Conservation (phyloP, 2,329 filamentous ascomycete genomes). For the Ascomycota sp. region DNA sequence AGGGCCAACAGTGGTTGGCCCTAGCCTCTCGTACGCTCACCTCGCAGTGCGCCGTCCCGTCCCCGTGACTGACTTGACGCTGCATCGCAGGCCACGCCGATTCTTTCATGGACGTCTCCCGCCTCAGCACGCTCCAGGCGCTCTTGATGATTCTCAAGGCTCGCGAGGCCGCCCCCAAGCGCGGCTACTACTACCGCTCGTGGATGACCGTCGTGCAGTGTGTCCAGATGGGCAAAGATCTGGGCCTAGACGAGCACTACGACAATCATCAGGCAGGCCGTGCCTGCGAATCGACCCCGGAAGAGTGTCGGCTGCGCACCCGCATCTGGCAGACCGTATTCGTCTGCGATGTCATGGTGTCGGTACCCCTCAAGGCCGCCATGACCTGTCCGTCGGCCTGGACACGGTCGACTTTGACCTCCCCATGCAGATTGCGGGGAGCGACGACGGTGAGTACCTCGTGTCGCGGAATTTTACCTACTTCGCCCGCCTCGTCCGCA, state of each 20-base stretch:
- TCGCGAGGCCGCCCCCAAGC: slow-evolving; percentile 74
- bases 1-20: slow-evolving; percentile 84
- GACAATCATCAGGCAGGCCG: slow-evolving; percentile 55
- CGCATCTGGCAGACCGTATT: slow-evolving; percentile 82
- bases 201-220: slow-evolving; percentile 93
- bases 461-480: slow-evolving; percentile 72
- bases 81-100: slow-evolving; percentile 54
- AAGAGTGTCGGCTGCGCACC: slow-evolving; percentile 69
- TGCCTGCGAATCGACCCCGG: slow-evolving; percentile 43
- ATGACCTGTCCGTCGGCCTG: slow-evolving; percentile 54
- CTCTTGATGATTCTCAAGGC: slow-evolving; percentile 77
- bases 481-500: slow-evolving; percentile 56
- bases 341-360: slow-evolving; percentile 79
- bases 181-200: slow-evolving; percentile 89
- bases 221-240: slow-evolving; percentile 79
- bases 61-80: not conserved
- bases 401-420: slow-evolving; percentile 59
- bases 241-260: slow-evolving; percentile 74
- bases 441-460: slow-evolving; percentile 56
- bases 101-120: slow-evolving; percentile 80
- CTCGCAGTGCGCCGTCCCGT: not conserved
- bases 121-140: slow-evolving; percentile 80
- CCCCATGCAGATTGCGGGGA: slow-evolving; percentile 39
- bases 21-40: slow-evolving; percentile 51
- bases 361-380: slow-evolving; percentile 73